Evolutionary conservation across 2,329 filamentous ascomycete genomes (phyloP).

Genomic region (Chaetoscypha palmicola): DNA sequence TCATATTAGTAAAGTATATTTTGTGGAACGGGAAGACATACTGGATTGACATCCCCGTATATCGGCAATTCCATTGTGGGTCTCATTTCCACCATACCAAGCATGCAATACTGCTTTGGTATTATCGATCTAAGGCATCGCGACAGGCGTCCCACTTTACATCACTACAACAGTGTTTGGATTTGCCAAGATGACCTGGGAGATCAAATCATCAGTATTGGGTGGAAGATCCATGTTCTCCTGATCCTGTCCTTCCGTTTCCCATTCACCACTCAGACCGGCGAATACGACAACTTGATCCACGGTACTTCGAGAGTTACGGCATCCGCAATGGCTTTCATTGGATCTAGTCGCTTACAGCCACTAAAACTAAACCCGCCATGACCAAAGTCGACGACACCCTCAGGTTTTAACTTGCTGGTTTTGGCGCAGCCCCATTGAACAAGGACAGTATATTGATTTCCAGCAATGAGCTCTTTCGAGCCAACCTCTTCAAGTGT

Average conservation of each 20-base stretch:
- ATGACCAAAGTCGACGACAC: too few species aligned
- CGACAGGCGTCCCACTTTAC: background rate
- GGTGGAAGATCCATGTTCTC: constrained; percentile 10
- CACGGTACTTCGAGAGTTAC: too few species aligned
- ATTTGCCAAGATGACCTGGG: constrained; percentile 40
- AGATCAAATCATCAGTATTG: constrained; percentile 31
- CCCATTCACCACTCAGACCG: constrained; percentile 43
- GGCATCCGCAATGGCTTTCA: constrained; percentile 46
- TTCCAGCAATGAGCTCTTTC: too few species aligned
- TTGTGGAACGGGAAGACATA: too few species aligned
- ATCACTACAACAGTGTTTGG: constrained; percentile 3
- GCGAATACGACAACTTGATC: too few species aligned
- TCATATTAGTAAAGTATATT: too few species aligned
- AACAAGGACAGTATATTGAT: too few species aligned
- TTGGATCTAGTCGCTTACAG: too few species aligned
- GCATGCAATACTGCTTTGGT: constrained; percentile 11
- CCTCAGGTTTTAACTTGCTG: too few species aligned
- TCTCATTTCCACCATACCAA: constrained; percentile 61
- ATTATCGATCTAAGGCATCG: constrained; percentile 5
- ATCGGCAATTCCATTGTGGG: constrained; percentile 59
- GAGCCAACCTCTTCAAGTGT: too few species aligned
- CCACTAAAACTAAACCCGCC: too few species aligned
- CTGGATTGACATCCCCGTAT: constrained; percentile 30
- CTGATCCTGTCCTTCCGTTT: constrained; percentile 14
- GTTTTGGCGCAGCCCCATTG: too few species aligned